Evolutionary conservation across 129 eudicot species (phyloP), one percentile per base, ranked within the genome.

Genomic region (Artemisia annua): DNA sequence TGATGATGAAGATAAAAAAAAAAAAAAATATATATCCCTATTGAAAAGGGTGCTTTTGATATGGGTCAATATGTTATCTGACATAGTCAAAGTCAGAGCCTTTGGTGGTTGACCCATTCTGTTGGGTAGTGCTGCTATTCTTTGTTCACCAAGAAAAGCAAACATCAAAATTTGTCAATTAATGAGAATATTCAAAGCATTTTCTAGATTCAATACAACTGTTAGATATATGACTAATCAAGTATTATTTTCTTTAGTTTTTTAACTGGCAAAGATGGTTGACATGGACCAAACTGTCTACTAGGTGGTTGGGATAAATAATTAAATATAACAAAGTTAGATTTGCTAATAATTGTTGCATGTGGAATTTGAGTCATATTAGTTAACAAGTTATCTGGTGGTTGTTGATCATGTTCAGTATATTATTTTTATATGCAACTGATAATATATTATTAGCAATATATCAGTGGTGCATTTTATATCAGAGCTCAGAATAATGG

Each of bases 251-350:
- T 54, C 49, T 62, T 71, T 71, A 43, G 46, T 44, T 46, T 14
- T 54, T 54, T 78, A 64, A 78, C 82, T 78, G 82, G 77, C 82
- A 78, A 63, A 66, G 17, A 44, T 71, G 77, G 73, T 78, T 78
- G 72, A 64, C 51, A 76, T 76, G 74, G 80, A 24, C 74, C 74
- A 57, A 66, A 44, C 22, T 75, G 60, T 75, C 74, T 66, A 46
- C 32, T 26, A n/a, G 18, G 26, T 26, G 49, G 58, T 57, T 57
- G 11, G 58, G 10, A 53, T 43, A 11, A 30, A 39, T 28, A 8
- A 24, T 10, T 50, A 30, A 74, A 63, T 32, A 18, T 30, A 46
- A 18, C 75, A 39, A 18, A 19, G 55, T 12, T 71, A 57, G 67
- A 57, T 71, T 71, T 54, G 48, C 56, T 63, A 43, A 57, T 55